These are phyloP conservation scores for Capsicum pubescens DNA, from an alignment of 257 asterid species.

Conservation along the genomic window DNA sequence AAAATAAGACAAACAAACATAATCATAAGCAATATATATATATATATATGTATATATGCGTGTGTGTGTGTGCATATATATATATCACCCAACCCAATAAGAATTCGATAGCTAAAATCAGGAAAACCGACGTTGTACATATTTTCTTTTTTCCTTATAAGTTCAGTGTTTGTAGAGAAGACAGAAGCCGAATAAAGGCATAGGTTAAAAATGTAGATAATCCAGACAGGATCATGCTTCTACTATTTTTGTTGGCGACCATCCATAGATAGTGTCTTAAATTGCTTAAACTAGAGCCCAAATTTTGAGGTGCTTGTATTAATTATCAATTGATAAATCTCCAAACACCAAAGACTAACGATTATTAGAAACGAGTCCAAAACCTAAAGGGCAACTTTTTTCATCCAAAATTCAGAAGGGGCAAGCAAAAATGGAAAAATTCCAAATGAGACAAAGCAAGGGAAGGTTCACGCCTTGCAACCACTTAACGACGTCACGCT, in stretches of 20 bases:
- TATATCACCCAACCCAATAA: neutral
- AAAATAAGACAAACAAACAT: conserved; percentile 2
- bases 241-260: neutral
- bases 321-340: conserved; percentile 11
- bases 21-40: conserved; percentile 7
- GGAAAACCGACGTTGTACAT: neutral
- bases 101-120: neutral
- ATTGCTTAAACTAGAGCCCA: neutral
- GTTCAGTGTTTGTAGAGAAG: neutral
- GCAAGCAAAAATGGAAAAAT: too few relatives aligned
- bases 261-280: neutral
- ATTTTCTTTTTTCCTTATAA: neutral
- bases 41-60: neutral
- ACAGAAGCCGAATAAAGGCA: neutral
- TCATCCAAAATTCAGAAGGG: too few relatives aligned
- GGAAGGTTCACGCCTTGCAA: too few relatives aligned
- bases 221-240: conserved; percentile 12
- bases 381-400: too few relatives aligned
- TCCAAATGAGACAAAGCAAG: too few relatives aligned
- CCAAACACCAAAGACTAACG: conserved; percentile 2
- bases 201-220: neutral
- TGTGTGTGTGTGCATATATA: neutral
- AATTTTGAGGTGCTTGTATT: conserved; percentile 11
- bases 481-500: too few relatives aligned
- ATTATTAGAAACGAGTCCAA: neutral